Conservation (phyloP, 176 grass and related monocot species). For the Cocos nucifera region DNA sequence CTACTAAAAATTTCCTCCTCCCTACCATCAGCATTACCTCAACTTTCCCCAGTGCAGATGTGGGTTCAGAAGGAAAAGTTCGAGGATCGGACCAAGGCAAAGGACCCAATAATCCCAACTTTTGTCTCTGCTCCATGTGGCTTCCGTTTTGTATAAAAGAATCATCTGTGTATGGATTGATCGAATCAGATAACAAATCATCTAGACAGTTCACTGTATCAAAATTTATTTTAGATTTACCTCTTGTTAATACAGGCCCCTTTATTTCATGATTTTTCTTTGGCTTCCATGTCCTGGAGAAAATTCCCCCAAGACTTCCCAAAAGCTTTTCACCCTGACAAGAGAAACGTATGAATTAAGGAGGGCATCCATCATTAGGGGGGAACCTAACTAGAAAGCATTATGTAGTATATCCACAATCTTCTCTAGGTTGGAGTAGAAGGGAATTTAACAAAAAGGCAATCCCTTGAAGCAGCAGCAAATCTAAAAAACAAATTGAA, state of each 20-base stretch:
- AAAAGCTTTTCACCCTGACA: slow-evolving; percentile 80
- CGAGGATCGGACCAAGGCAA: slow-evolving; percentile 31
- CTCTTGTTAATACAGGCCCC: slow-evolving; percentile 64
- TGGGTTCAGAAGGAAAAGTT: slow-evolving; percentile 34
- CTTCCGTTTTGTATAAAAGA: slow-evolving; percentile 58
- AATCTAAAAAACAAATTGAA: too few relatives aligned
- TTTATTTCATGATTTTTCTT: slow-evolving; percentile 53
- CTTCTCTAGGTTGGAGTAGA: too few relatives aligned
- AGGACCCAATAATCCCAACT: slow-evolving; percentile 40
- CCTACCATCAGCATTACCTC: slow-evolving; percentile 38
- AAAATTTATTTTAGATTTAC: slow-evolving; percentile 15
- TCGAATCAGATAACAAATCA: slow-evolving; percentile 7
- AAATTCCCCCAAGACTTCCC: slow-evolving; percentile 81
- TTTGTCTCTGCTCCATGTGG: slow-evolving; percentile 71
- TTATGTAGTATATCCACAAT: neutral
- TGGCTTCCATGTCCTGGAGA: slow-evolving; percentile 79
- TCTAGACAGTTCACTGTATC: neutral
- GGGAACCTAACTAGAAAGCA: neutral
- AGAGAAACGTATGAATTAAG: neutral
- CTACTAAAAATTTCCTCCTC: neutral
- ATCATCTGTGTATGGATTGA: slow-evolving; percentile 47
- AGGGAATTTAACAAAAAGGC: too few relatives aligned
- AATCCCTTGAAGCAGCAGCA: too few relatives aligned
- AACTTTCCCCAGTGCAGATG: slow-evolving; percentile 49
- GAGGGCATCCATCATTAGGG: neutral